Base-by-base conservation (phyloP, 306 rosid species). In the Hippophae tibetana region DNA sequence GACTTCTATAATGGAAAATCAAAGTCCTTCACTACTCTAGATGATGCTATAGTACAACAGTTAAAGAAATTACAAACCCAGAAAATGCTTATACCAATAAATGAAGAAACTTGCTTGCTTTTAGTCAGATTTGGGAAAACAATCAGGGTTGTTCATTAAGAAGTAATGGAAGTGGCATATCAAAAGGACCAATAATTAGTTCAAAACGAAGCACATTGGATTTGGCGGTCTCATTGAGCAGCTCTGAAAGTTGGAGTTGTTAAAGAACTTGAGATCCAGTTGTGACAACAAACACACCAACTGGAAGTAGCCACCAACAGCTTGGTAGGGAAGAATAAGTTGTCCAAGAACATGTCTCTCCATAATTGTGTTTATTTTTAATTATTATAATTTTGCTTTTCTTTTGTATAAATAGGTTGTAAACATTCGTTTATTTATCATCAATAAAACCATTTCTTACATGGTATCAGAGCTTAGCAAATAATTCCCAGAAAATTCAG, bases 1-100 rank as follows among this genome's bases (percentile, higher is more conserved):
- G 73, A 75, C 10, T 87, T 83, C 70, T 92, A 87, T 27, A 75
- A 48, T 68, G 95, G 90, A 7, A 87, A 85, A 67, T 87, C 98
- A 0, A 92, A 83, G 63, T 92, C 98, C 43, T 92, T 70, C 76
- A 78, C 95, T 0, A 83, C 79, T 69, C 71, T 92, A 38, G 78
- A 65, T 13, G 96, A 79, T 47, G 95, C 87, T 6, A 59, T 79
- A 5, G n/a, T 75, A 23, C 82, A 43, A 76, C 82, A 0, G 53
- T 80, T 13, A 80, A 81, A 58, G 96, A 82, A 61, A 78, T 87
- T 41, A 83, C 69, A 9, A 92, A 92, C 58, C 89, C 89, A n/a
- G 98, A 87, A 43, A 88, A 87, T 62, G 84, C 95, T 1, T 87
- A 85, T 69, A 64, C 76, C 6, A 65, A 89, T 67, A 78, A 79